Evolutionary conservation across 1,284 basidiomycete genomes (phyloP).

Genomic region (Rhodofomes roseus): DNA sequence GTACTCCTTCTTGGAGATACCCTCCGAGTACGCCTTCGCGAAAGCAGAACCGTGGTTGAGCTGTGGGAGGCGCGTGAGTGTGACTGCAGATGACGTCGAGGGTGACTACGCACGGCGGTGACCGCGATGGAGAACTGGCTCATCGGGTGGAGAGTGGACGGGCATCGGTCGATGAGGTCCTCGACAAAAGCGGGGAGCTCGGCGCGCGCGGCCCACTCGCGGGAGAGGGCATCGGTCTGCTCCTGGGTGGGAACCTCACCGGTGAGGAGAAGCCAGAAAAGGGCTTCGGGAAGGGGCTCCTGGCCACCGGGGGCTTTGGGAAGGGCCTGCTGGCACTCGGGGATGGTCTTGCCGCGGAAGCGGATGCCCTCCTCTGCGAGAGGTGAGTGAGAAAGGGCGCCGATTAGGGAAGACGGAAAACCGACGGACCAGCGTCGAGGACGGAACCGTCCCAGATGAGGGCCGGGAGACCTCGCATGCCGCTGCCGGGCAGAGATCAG

Average conservation of each 20-base stretch:
- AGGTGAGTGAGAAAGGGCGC: neutral
- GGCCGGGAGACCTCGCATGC: slow-evolving; percentile 87
- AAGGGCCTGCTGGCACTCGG: slow-evolving; percentile 82
- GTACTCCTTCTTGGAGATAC: slow-evolving; percentile 95
- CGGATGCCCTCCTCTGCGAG: slow-evolving; percentile 88
- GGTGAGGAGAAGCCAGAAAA: slow-evolving; percentile 95
- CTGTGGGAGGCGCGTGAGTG: slow-evolving; percentile 33
- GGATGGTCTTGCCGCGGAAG: slow-evolving; percentile 92
- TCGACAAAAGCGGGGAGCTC: slow-evolving; percentile 90
- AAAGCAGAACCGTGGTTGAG: slow-evolving; percentile 97
- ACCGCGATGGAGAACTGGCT: slow-evolving; percentile 94
- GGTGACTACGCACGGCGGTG: slow-evolving; percentile 69
- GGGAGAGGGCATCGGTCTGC: slow-evolving; percentile 81
- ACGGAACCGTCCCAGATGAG: slow-evolving; percentile 97
- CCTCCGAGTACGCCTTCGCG: slow-evolving; percentile 91
- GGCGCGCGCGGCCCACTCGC: slow-evolving; percentile 90
- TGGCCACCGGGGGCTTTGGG: slow-evolving; percentile 87
- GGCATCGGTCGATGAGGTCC: slow-evolving; percentile 90
- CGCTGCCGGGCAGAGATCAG: slow-evolving; percentile 46
- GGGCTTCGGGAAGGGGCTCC: slow-evolving; percentile 90
- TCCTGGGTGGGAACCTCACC: slow-evolving; percentile 89
- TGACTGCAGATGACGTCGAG: slow-evolving; percentile 3
- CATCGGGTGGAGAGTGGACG: slow-evolving; percentile 94
- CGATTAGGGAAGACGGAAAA: slow-evolving; percentile 5
- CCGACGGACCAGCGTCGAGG: slow-evolving; percentile 72